Conservation (phyloP, 1,284 basidiomycete species). For the Tilletia setariae region DNA sequence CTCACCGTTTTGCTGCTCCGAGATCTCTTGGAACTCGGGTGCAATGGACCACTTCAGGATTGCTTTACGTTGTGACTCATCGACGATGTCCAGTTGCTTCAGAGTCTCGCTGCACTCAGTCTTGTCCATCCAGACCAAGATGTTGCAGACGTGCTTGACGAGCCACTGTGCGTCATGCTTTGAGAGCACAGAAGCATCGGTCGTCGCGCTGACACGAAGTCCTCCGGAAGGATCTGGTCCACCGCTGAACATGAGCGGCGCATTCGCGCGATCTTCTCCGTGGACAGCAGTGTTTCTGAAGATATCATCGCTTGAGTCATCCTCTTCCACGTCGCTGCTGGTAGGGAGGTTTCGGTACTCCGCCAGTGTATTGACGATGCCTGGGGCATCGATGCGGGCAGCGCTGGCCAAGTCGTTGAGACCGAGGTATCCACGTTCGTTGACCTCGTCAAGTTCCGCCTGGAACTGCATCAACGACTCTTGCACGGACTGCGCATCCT, state of each 20-base stretch:
- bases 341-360: neutral
- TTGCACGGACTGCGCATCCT: neutral
- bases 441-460: neutral
- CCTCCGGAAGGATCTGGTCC: neutral
- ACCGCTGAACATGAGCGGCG: too few species aligned
- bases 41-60: neutral
- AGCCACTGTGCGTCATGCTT: neutral
- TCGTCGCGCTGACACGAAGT: neutral
- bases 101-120: neutral
- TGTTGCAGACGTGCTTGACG: neutral
- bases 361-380: neutral
- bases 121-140: neutral
- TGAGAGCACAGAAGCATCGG: neutral
- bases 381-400: neutral
- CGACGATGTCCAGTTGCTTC: neutral
- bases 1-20: neutral
- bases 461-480: neutral
- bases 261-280: neutral
- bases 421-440: neutral
- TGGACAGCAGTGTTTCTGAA: neutral
- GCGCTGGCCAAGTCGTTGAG: neutral
- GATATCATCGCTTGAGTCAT: neutral
- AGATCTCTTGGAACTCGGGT: neutral
- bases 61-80: neutral
- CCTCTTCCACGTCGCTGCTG: neutral